phyloP scores from a whole-genome alignment of 805 yeast genomes.

The Starmerella floris region DNA sequence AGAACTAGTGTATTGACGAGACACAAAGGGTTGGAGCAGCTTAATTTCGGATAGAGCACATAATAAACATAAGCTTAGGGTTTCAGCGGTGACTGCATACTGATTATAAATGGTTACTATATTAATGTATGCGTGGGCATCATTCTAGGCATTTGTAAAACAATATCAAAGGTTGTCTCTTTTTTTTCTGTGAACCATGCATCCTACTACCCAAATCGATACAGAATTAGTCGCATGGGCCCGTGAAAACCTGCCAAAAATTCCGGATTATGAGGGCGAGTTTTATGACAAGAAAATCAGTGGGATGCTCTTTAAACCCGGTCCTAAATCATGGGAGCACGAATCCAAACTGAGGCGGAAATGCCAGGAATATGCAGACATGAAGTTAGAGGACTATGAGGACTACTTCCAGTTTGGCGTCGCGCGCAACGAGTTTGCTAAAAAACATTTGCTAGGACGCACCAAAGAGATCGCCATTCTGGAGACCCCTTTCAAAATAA shows the following conservation, averaged over 20 bases:
- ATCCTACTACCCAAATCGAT: slow-evolving; percentile 11
- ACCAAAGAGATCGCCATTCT: slow-evolving; percentile 31
- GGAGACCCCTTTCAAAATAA: slow-evolving; percentile 49
- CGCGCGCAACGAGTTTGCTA: slow-evolving; percentile 31
- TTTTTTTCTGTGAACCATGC: no score
- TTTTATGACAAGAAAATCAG: slow-evolving; percentile 43
- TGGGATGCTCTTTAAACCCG: slow-evolving; percentile 34
- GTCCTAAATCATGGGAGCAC: slow-evolving; percentile 22
- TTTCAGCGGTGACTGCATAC: no score
- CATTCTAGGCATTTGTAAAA: no score
- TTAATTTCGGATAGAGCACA: no score
- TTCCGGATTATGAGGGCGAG: slow-evolving; percentile 24
- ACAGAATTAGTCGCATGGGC: slow-evolving; percentile 13
- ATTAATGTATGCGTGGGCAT: no score
- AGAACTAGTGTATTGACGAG: no score
- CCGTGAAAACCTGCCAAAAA: slow-evolving; percentile 6
- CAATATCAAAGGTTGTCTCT: no score
- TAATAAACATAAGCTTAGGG: no score
- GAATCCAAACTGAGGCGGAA: slow-evolving; percentile 25
- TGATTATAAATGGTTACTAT: no score
- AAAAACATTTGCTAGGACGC: slow-evolving; percentile 36
- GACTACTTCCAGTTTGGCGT: slow-evolving; percentile 22
- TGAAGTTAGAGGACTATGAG: slow-evolving; percentile 20
- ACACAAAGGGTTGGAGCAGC: no score
- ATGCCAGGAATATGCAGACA: slow-evolving; percentile 22